Base-by-base conservation (phyloP, 2,329 filamentous ascomycete genomes). In the Calonectria ilicicola region DNA sequence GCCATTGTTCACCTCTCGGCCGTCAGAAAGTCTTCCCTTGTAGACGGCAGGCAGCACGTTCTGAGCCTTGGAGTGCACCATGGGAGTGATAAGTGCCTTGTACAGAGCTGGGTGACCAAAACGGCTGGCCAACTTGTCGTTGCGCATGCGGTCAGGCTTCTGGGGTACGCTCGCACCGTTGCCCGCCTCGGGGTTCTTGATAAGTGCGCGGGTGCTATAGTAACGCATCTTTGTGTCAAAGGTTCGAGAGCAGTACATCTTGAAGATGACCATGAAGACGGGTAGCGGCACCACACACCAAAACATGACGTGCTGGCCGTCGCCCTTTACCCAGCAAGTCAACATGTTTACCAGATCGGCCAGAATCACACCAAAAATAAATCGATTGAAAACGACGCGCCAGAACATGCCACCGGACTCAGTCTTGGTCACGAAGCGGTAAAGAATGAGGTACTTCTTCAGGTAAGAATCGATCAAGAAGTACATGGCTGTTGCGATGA, bases 391-490 rank as follows among this genome's bases (percentile, higher is more conserved):
- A 8, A 98, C 83, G 1, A 96, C 91, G 21, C 95, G 92, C 97
- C 97, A 99, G 82, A 95, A 98, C 82, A 94, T 91, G 64, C 97
- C 97, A 10, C 96, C 97, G 0, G 96, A 98, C 82, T 99, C 97
- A 32, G 93, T 98, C 87, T 98, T 99, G 58, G 97, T 99, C 76
- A 98, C 91, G 81, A 98, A 98, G 75, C 98, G 93, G 84, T 99
- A 98, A 76, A 98, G 89, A 46, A 98, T 86, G 56, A 98, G 87
- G 81, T 99, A 99, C 85, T 98, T 98, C 89, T 98, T 98, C 81
- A 98, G 88, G 84, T 93, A 95, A 5, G 93, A 92, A 82, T 99
- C 97, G 64, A 99, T 87, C 65, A 87, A 86, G 83, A 98, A 98
- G 87, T 98, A 99, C 35, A 98, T 85, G 1, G 96, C 95, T 1